Base-by-base conservation (phyloP, 2,329 filamentous ascomycete genomes). In the Hymenotorrendiella dingleyae region DNA sequence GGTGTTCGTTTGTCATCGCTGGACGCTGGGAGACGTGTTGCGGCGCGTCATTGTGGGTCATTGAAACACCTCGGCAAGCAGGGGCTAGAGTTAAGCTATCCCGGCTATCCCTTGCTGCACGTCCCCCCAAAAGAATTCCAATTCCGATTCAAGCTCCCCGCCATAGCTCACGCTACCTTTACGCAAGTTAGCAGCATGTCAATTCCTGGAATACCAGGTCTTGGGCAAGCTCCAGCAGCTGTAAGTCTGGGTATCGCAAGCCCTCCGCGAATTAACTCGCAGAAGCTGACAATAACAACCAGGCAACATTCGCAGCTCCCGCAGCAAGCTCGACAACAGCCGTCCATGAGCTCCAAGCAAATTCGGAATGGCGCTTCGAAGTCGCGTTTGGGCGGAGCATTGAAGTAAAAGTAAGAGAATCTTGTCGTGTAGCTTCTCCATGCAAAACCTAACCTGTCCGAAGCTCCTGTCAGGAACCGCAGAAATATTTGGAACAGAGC, bases 401-500 rank as follows among this genome's bases (percentile, higher is more conserved):
- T 28, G 67, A 72, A 52, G 68, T 78, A 33, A 77, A 72, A 62
- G 74, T 76, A 59, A 38, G 61, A n/a, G n/a, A n/a, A n/a, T n/a
- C n/a, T n/a, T n/a, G n/a, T n/a, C n/a, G n/a, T n/a, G n/a, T 45
- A 41, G 30, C 4, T 19, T 19, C 8, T 6, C 24, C 14, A 20
- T 6, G 17, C 14, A 12, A 36, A 48, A 65, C 61, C 49, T 64
- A 65, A 45, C 55, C 62, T 22, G 46, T 74, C 38, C 63, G 64
- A 28, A 89, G 69, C 72, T 97, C 20, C 67, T 87, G 43, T 79
- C 76, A 24, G 93, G 93, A 48, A 88, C 83, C 1, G 93, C 91
- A 36, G 93, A 98, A 65, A 80, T 94, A 59, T 95, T 97, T 62
- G 93, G 93, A 61, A 90, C 91, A 42, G 93, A 98, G 67, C 83